Conservation (phyloP, 2,329 filamentous ascomycete species). For the Epicoccum nigrum region DNA sequence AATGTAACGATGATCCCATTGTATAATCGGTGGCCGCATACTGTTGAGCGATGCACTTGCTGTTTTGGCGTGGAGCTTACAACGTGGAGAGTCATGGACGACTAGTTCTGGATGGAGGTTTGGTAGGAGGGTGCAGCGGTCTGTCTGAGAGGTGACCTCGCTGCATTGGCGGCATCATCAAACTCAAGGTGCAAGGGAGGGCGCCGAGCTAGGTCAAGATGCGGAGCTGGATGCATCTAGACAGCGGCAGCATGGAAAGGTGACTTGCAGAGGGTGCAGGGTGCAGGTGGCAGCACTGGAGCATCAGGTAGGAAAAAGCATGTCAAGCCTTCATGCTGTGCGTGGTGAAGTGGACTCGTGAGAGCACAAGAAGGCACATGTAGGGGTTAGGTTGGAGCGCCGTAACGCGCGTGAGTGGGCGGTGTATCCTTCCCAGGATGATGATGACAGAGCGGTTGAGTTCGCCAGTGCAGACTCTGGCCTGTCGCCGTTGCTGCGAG, state of each 20-base stretch:
- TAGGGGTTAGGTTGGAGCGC: constrained; percentile 9
- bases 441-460: constrained; percentile 21
- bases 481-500: not conserved
- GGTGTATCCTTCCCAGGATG: constrained; percentile 17
- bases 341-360: not conserved
- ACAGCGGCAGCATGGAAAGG: not conserved
- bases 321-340: not conserved
- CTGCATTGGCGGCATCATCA: no score
- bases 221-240: constrained; percentile 3
- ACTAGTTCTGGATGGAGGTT: not conserved
- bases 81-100: not conserved
- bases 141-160: constrained; percentile 6
- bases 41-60: not conserved
- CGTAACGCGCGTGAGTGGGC: constrained; percentile 14
- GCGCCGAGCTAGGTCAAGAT: constrained; percentile 19
- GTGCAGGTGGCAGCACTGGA: not conserved
- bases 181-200: no score
- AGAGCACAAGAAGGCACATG: constrained; percentile 12
- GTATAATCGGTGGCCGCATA: not conserved
- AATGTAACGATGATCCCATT: constrained; percentile 16
- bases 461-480: constrained; percentile 9
- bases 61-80: no score
- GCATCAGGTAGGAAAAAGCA: not conserved
- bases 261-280: not conserved
- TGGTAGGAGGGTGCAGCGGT: constrained; percentile 1